Evolutionary conservation across 2,329 filamentous ascomycete species (phyloP), one percentile per base, ranked within the genome.

Genomic region (Zasmidium citrigriseum): DNA sequence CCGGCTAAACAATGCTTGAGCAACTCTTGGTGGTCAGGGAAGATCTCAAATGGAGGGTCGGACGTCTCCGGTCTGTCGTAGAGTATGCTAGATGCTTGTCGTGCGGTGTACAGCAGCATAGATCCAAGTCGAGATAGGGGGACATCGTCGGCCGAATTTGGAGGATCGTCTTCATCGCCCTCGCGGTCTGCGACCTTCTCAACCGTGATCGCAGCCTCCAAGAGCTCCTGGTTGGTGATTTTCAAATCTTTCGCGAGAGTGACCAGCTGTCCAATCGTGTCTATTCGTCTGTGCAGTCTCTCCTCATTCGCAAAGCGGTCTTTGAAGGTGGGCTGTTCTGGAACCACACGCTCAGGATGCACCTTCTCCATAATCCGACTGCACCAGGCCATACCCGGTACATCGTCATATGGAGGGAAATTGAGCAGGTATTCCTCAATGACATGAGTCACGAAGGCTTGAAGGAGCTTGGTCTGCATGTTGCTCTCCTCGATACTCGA

Each of bases 401-500:
- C 74, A 66, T 81, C 78, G 21, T 78, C 77, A 3, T 75, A 72
- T 3, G 70, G 69, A 18, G 66, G 52, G 18, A 82, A 64, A 5
- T 76, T 76, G n/a, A 83, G 86, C 60, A 90, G 82, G 64, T 91
- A 93, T 47, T 88, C 83, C 70, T 93, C 89, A 11, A 93, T 75
- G 18, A 93, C 77, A 69, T 90, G 89, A 0, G 89, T 91, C n/a
- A 91, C 80, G 72, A 95, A 93, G 1, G 87, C 86, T 68, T 91
- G 87, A 22, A 93, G 75, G 16, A 93, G 77, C 57, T 83, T 85
- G 34, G 79, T 79, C 67, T 88, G 84, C 60, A 92, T 77, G 9
- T 80, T 82, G 1, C 77, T 77, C 71, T 93, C 89, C 34, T 80
- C 79, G 4, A 71, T 68, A 7, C 75, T 77, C 1, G 75, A 67